Percentiles rank a stretch among this genome's conserved stretches.
Conservation (phyloP, 2,329 filamentous ascomycete genomes). For the Colletotrichum horii region DNA sequence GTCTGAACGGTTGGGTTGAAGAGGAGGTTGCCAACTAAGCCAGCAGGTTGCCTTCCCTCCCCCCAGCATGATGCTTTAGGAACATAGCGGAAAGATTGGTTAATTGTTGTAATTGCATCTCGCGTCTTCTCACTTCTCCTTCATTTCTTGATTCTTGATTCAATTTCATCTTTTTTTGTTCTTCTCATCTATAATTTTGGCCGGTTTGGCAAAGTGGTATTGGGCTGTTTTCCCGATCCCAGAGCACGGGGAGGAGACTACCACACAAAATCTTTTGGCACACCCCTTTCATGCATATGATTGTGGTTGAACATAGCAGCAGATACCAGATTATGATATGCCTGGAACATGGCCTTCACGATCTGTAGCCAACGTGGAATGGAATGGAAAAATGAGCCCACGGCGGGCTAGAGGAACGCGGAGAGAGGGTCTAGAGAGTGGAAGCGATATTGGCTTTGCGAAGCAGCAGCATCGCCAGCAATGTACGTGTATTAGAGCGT, state of each 20-base stretch:
- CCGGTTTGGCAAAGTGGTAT: slow-evolving; percentile 17
- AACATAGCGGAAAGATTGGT: slow-evolving; percentile 34
- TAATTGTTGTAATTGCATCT: slow-evolving; percentile 50
- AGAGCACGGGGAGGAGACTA: slow-evolving; percentile 10
- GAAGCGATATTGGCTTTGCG: not conserved
- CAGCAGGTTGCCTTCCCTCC: not conserved
- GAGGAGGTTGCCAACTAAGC: slow-evolving; percentile 67
- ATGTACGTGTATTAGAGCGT: slow-evolving; percentile 20
- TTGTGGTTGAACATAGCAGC: slow-evolving; percentile 21
- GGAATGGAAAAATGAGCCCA: not conserved
- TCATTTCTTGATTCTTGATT: slow-evolving; percentile 22
- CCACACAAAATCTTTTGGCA: slow-evolving; percentile 14
- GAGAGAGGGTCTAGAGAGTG: not conserved
- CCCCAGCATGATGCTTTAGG: not conserved
- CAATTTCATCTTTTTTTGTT: slow-evolving; percentile 18
- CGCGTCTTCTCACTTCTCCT: slow-evolving; percentile 17
- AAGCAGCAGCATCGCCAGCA: slow-evolving; percentile 8
- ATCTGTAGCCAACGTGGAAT: slow-evolving; percentile 18
- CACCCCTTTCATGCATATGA: slow-evolving; percentile 19
- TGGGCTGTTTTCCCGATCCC: slow-evolving; percentile 14
- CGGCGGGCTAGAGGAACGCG: not conserved
- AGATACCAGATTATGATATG: slow-evolving; percentile 18
- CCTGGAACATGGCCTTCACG: slow-evolving; percentile 15
- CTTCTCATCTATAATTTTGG: slow-evolving; percentile 22
- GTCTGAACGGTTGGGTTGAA: slow-evolving; percentile 71